Evolutionary conservation across 441 rosid genomes (phyloP), one percentile per base, ranked within the genome.

Genomic region (Gossypium armourianum): DNA sequence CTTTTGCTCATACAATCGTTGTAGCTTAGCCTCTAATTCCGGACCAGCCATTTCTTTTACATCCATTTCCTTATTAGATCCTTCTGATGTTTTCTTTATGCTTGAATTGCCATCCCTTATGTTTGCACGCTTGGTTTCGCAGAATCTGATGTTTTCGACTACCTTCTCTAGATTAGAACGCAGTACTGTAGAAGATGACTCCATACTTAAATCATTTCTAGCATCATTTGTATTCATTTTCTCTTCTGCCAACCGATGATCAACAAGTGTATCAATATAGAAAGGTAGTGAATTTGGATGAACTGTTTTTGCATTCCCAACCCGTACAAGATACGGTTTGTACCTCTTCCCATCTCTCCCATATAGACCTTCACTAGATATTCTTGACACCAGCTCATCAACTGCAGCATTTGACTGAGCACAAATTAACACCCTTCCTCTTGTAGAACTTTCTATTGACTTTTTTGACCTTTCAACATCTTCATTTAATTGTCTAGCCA

Each of bases 401-500:
- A 95, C 99, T 47, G 99, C 99, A 66, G 99, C 99, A 86, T 95
- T 95, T 74, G 99, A 95, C 79, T 95, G 99, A 66, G 99, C 97
- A 78, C 99, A 95, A 67, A 95, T 79, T 59, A 95, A 83, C 70
- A 95, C 93, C 80, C 99, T 95, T 83, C 91, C 90, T 76, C 82
- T 86, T 17, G 77, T 70, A 74, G 81, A 83, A 77, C 72, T 80
- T 80, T 84, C 96, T 55, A 65, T 70, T 55, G 79, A 56, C 73
- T 80, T 86, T 82, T 77, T 78, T 53, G 75, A 76, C 62, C 75
- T 81, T 77, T 81, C 88, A 19, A 32, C 76, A 21, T 87, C 87
- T 76, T 87, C 91, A 76, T 81, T 82, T 71, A 90, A 75, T 72
- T 92, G 96, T 76, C 81, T 89, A 65, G 97, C 97, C 72, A 92